Base-by-base conservation (phyloP, 2,329 filamentous ascomycete genomes). In the Arthrinium phaeospermum region DNA sequence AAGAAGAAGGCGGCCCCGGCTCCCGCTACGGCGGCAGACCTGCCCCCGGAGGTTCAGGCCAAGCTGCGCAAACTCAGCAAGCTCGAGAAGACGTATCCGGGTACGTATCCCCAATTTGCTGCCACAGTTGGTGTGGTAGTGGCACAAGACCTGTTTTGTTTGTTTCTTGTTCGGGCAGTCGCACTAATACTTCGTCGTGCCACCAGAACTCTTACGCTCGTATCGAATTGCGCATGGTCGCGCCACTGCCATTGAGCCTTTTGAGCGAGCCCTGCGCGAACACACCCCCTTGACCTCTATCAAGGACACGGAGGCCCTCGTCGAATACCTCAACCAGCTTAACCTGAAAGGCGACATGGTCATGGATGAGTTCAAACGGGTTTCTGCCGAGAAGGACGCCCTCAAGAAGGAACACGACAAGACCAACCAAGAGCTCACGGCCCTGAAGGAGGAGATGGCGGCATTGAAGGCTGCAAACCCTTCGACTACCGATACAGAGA, bases 241-340 rank as follows among this genome's bases (percentile, higher is more conserved):
- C 70, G 94, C 95, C 57, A 91, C 93, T 16, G 91, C 93, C 3
- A 97, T 98, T 78, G 96, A 98, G 79, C 93, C 94, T 0, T 99
- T 99, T 81, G 96, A 99, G 83, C 92, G 94, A 71, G 92, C 93
- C 0, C 87, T 99, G 10, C 94, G 94, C 77, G 96, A 99, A 80
- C 94, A 97, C 77, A 99, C 96, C 0, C 96, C 96, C 2, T 85
- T 98, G 47, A 93, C 94, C 5, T 96, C 94, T 22, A 98, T 99
- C 77, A 88, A 87, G 76, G 96, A 99, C 73, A 94, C 96, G 0
- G 90, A 91, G 70, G 92, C 95, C 2, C 86, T 99, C 46, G 89
- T 95, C 8, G 96, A 98, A 82, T 99, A 98, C 79, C 87, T 99
- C 41, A 94, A 92, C 76, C 94, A 98, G 81, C 84, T 97, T 53